A percentile compares a stretch with the other conserved stretches of the same genome.
Conservation (phyloP, 179 eudicot species). For the Beta corolliflora region DNA sequence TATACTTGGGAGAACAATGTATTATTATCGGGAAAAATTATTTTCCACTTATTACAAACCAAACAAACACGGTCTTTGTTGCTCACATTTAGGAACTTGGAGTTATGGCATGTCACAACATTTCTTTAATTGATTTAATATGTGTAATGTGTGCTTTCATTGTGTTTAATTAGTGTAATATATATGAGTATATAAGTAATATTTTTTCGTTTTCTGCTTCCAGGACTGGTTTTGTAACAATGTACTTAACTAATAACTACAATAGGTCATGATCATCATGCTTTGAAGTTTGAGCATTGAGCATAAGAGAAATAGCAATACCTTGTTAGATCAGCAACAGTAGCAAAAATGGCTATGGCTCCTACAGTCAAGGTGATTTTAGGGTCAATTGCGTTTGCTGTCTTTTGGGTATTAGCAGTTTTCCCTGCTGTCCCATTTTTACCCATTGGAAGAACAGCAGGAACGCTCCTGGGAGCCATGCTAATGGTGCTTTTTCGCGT, state of each 20-base stretch:
- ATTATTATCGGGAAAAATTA: too few relatives aligned
- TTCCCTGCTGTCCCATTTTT: constrained; percentile 79
- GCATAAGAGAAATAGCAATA: neutral
- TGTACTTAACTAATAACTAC: too few relatives aligned
- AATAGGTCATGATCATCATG: constrained; percentile 4
- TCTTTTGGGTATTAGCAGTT: constrained; percentile 89
- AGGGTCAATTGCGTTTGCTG: constrained; percentile 70
- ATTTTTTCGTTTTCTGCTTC: too few relatives aligned
- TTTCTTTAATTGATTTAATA: neutral
- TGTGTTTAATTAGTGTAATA: neutral
- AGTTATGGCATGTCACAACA: neutral
- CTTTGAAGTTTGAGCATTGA: constrained; percentile 7
- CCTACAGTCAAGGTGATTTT: constrained; percentile 59
- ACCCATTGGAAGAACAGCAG: constrained; percentile 86
- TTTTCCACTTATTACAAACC: too few relatives aligned
- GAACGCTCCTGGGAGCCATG: constrained; percentile 83
- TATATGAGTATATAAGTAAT: too few relatives aligned
- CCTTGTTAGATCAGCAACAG: neutral
- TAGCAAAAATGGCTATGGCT: constrained; percentile 46
- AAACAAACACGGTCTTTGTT: too few relatives aligned
- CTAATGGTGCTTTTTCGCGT: constrained; percentile 79
- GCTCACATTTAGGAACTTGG: too few relatives aligned
- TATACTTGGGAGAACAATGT: too few relatives aligned
- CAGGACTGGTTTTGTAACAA: too few relatives aligned
- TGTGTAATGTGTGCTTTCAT: neutral